Percentiles rank a stretch among this genome's conserved stretches.
These are phyloP conservation scores for Bauhinia variegata DNA, from an alignment of 306 rosid species.

Conservation along the genomic window DNA sequence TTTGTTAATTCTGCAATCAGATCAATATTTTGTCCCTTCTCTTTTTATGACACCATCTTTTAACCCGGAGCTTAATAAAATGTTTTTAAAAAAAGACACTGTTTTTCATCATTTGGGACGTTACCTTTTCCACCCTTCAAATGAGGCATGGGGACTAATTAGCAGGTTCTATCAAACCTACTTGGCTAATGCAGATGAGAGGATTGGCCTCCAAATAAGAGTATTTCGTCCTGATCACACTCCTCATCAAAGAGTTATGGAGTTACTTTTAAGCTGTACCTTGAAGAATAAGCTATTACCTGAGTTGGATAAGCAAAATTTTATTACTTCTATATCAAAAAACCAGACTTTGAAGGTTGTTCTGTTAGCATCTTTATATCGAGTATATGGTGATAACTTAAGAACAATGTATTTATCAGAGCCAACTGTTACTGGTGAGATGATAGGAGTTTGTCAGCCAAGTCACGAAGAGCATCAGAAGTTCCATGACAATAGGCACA, in stretches of 20 bases:
- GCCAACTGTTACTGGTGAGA: conserved; percentile 50
- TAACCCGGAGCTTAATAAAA: conserved; percentile 25
- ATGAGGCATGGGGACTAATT: conserved; percentile 48
- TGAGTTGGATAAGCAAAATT: conserved; percentile 12
- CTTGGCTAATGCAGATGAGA: conserved; percentile 32
- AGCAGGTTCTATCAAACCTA: conserved; percentile 33
- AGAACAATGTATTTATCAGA: conserved; percentile 46
- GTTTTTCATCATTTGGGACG: conserved; percentile 39
- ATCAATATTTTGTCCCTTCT: conserved; percentile 65
- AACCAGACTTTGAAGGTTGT: conserved; percentile 41
- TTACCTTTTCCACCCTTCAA: conserved; percentile 45
- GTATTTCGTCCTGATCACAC: not conserved
- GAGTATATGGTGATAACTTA: conserved; percentile 45
- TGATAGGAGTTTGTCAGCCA: conserved; percentile 52
- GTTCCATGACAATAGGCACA: conserved; percentile 49
- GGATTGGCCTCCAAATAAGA: conserved; percentile 38
- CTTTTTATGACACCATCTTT: conserved; percentile 61
- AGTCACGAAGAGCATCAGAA: conserved; percentile 63
- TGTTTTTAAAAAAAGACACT: conserved; percentile 38
- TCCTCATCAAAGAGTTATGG: conserved; percentile 41
- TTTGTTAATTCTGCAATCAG: conserved; percentile 52
- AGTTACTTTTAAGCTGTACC: conserved; percentile 50
- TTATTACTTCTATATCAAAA: not conserved
- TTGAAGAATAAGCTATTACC: conserved; percentile 50
- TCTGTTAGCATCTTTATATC: conserved; percentile 53